Base-by-base conservation (phyloP, 2,329 filamentous ascomycete genomes). In the Ophiostoma quercus region DNA sequence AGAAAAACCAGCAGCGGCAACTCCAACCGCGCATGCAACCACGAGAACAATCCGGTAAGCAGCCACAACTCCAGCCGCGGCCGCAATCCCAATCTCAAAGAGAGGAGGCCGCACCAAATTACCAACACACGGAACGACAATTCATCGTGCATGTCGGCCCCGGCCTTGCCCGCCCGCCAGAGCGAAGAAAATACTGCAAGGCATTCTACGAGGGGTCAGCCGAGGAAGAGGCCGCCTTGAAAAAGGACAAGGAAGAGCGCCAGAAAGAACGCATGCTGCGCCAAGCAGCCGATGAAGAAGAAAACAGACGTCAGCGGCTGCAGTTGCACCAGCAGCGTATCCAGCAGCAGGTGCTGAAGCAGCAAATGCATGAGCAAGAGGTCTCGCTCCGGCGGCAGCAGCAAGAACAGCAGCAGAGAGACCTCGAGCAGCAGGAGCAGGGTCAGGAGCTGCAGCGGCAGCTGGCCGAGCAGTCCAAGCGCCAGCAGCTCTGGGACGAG, bases 251-350 rank as follows among this genome's bases (percentile, higher is more conserved):
- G 62, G 62, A 39, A 8, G 62, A 39, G 7, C 62, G 34, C 1
- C 62, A 39, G 62, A 34, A n/a, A 16, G 62, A 39, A 34, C 62
- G 34, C 8, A 19, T 39, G 29, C n/a, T 14, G 19, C 32, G 32
- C 34, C 62, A 39, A 19, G 9, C 2, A 34, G 8, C 11, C n/a
- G 14, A 22, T 2, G 62, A 65, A 11, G 62, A 65, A 19, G 62
- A 37, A 7, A 65, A n/a, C 19, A 34, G 34, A 22, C 62, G 19
- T 34, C 32, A 65, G 62, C 34, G 62, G 11, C 62, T 65, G 34
- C 62, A 22, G 19, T 19, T 65, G 62, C 62, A 65, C 34, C 62
- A 39, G 34, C 32, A 65, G 34, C 62, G 62, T 8, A 65, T 65
- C 34, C 16, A 65, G 19, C 62, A 65, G 34, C 62, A 65, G 62